Percentiles rank a stretch among this genome's conserved stretches.
Evolutionary conservation across 2,329 filamentous ascomycete genomes (phyloP).

Genomic region (Bipolaris oryzae): DNA sequence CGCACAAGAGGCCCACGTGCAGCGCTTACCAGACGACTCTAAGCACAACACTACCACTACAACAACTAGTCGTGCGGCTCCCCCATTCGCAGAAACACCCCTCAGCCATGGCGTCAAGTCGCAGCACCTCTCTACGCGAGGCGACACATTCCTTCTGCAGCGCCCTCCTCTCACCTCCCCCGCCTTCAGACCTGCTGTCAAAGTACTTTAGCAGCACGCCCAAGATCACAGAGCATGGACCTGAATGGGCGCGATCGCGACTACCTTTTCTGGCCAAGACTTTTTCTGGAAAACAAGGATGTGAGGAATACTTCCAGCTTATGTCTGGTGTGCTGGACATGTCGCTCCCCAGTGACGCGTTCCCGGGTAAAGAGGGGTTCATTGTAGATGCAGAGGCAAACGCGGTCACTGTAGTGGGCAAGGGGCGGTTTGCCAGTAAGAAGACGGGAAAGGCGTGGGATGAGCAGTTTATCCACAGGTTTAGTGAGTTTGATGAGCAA

Average conservation of each 20-base stretch:
- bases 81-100: not conserved
- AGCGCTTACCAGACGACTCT: conserved; percentile 5
- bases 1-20: conserved; percentile 3
- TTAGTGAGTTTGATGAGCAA: conserved; percentile 49
- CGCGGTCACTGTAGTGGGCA: conserved; percentile 48
- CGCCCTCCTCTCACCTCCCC: conserved; percentile 34
- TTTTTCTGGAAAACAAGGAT: conserved; percentile 42
- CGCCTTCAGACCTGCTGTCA: conserved; percentile 33
- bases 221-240: conserved; percentile 52
- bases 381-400: conserved; percentile 47
- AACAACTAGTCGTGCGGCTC: conserved; percentile 3
- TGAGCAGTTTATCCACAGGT: conserved; percentile 50
- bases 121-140: conserved; percentile 28
- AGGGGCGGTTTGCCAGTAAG: conserved; percentile 41
- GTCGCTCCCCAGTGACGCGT: conserved; percentile 36
- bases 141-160: conserved; percentile 37
- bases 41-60: not conserved
- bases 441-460: conserved; percentile 51
- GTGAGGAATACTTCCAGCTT: conserved; percentile 49
- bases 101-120: conserved; percentile 19
- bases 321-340: conserved; percentile 45
- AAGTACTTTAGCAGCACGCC: conserved; percentile 36
- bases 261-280: conserved; percentile 51
- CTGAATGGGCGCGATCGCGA: conserved; percentile 43
- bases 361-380: conserved; percentile 42